These are phyloP conservation scores for Tephrocybe sp. DNA, from an alignment of 768 basidiomycete genomes.

Conservation along the genomic window DNA sequence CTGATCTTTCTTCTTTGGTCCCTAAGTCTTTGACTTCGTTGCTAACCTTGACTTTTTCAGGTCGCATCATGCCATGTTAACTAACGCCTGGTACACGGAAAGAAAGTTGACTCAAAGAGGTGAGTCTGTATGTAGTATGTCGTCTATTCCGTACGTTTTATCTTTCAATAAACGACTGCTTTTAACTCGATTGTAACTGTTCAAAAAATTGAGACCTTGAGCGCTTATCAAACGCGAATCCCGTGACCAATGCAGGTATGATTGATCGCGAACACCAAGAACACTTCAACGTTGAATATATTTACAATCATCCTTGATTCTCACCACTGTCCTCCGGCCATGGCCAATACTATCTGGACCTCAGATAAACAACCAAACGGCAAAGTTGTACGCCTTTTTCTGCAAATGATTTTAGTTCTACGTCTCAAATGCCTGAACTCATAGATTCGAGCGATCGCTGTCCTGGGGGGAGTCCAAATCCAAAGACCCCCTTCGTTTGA, in stretches of 20 bases:
- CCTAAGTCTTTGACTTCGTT: background rate
- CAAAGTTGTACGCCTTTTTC: conserved; percentile 43
- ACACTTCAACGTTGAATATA: background rate
- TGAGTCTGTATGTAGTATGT: background rate
- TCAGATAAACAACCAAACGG: conserved; percentile 35
- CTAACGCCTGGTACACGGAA: background rate
- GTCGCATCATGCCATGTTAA: background rate
- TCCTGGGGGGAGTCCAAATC: conserved; percentile 55
- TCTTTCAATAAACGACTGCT: background rate
- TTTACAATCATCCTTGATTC: background rate
- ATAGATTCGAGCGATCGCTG: conserved; percentile 54
- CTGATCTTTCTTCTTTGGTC: conserved; percentile 23
- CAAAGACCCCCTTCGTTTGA: conserved; percentile 52
- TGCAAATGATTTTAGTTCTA: background rate
- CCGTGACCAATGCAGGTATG: background rate
- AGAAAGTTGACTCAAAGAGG: background rate
- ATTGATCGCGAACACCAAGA: background rate
- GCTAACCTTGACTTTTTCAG: conserved; percentile 2
- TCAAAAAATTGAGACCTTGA: background rate
- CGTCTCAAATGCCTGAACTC: background rate
- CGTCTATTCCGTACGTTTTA: background rate
- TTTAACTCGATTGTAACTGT: background rate
- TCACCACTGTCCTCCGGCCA: conserved; percentile 5
- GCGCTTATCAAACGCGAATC: background rate
- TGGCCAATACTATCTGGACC: conserved; percentile 61